These are phyloP conservation scores for Gentiana dahurica DNA, from an alignment of 257 asterid genomes.

Conservation along the genomic window DNA sequence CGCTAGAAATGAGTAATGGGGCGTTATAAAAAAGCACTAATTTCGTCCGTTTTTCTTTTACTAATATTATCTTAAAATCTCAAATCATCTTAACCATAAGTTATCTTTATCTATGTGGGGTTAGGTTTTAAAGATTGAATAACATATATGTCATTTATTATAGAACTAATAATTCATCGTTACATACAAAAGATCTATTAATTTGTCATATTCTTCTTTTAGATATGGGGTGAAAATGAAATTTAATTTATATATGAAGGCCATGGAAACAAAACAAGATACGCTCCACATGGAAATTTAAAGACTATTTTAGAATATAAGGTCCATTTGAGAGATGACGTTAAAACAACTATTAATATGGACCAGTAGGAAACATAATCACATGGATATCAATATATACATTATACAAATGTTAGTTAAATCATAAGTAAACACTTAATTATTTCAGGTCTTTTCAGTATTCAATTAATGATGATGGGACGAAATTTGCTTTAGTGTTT, in stretches of 20 bases:
- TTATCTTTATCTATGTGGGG: too few species aligned
- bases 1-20: too few species aligned
- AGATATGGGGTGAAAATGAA: neutral
- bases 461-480: conserved; percentile 23
- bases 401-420: conserved; percentile 34
- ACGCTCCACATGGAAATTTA: conserved; percentile 34
- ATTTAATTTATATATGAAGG: too few species aligned
- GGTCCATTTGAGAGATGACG: conserved; percentile 51
- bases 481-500: conserved; percentile 12
- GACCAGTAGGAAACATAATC: conserved; percentile 68
- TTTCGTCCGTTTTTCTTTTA: too few species aligned
- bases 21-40: too few species aligned
- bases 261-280: conserved; percentile 26
- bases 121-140: too few species aligned
- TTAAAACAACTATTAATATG: conserved; percentile 34
- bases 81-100: too few species aligned
- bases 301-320: conserved; percentile 17
- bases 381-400: conserved; percentile 40
- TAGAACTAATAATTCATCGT: too few species aligned
- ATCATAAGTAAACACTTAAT: conserved; percentile 46
- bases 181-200: too few species aligned
- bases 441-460: conserved; percentile 38
- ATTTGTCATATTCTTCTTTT: too few species aligned
- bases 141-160: too few species aligned
- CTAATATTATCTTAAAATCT: too few species aligned